These are phyloP conservation scores for Silene latifolia DNA, from an alignment of 148 eudicot genomes.

Conservation along the genomic window DNA sequence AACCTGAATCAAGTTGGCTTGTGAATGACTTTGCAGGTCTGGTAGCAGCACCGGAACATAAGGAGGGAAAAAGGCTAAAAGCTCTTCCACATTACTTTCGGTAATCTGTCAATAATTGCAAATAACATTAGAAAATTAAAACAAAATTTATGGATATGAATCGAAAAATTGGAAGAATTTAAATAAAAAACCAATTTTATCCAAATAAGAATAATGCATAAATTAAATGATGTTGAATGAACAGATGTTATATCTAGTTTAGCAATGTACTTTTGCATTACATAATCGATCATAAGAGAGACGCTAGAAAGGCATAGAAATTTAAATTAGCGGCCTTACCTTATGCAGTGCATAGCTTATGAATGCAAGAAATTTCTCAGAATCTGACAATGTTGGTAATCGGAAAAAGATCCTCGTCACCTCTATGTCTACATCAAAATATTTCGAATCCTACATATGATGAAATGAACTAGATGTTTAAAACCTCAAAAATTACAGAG, in stretches of 20 bases:
- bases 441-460: background rate
- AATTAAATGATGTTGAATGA: no score
- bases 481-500: no score
- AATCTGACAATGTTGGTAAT: background rate
- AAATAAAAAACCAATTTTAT: no score
- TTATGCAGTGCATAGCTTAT: background rate
- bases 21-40: background rate
- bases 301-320: no score
- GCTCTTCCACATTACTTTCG: background rate
- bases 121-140: background rate
- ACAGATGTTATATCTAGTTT: no score
- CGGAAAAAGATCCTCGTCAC: background rate
- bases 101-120: background rate
- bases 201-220: no score
- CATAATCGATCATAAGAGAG: no score
- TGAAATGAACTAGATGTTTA: no score
- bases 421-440: background rate
- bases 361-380: background rate
- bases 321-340: no score
- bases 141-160: no score
- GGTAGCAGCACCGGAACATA: background rate
- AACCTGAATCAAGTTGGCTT: background rate
- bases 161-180: background rate
- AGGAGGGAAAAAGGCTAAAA: background rate
- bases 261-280: no score